phyloP scores from a whole-genome alignment of 768 basidiomycete genomes.

The Lactarius trivialis region DNA sequence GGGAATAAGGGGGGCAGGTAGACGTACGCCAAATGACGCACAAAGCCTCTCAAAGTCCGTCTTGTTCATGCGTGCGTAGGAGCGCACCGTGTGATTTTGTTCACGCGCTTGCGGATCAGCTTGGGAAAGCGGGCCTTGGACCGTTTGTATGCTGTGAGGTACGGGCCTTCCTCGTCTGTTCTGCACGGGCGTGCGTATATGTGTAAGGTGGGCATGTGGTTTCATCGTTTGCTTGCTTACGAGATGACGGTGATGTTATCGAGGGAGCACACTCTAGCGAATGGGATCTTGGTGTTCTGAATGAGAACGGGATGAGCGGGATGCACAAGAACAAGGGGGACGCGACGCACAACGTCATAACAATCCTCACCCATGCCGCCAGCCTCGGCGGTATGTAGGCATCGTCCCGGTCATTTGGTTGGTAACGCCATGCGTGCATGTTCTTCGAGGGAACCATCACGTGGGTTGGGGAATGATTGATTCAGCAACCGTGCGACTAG shows the following conservation, averaged over 20 bases:
- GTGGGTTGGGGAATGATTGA: constrained; percentile 38
- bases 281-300: constrained; percentile 88
- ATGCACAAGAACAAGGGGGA: neutral
- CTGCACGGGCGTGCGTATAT: constrained; percentile 34
- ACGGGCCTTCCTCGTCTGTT: constrained; percentile 85
- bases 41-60: constrained; percentile 92
- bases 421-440: constrained; percentile 31
- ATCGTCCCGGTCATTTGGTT: constrained; percentile 47
- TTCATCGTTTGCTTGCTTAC: constrained; percentile 38
- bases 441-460: constrained; percentile 60
- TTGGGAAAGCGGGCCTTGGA: constrained; percentile 91
- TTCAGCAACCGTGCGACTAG: neutral
- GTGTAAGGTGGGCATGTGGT: neutral
- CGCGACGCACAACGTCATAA: constrained; percentile 78
- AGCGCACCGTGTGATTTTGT: constrained; percentile 83
- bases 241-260: constrained; percentile 90
- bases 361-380: constrained; percentile 69
- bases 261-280: constrained; percentile 84
- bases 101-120: constrained; percentile 89
- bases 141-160: constrained; percentile 85
- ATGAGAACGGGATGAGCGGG: constrained; percentile 35
- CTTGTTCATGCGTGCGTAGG: constrained; percentile 90
- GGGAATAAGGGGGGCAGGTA: neutral
- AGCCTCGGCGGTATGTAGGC: constrained; percentile 56
- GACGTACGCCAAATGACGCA: constrained; percentile 77